Evolutionary conservation across 169 alveolate species (phyloP).

Genomic region (Plasmodium sp.): DNA sequence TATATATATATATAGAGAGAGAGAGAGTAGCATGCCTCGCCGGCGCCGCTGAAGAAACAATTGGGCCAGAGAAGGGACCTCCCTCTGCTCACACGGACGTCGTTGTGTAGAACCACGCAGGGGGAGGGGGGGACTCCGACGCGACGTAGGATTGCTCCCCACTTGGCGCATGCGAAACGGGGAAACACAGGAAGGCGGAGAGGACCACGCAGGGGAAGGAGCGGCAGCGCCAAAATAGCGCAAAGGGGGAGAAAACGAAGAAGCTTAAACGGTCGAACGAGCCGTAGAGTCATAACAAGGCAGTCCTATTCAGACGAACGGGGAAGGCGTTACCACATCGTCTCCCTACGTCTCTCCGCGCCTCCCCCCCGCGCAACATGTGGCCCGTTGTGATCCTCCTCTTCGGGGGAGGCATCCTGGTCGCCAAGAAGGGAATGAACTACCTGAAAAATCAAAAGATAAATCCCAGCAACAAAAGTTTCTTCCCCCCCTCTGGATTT

Average conservation of each 20-base stretch:
- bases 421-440: conserved; percentile 52
- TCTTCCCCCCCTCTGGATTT: conserved; percentile 26
- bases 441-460: conserved; percentile 38
- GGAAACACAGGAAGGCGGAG: not conserved
- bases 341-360: no score
- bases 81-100: not conserved
- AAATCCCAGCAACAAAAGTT: not conserved
- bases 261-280: no score
- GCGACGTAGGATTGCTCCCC: not conserved
- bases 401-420: conserved; percentile 59
- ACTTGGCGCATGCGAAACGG: not conserved
- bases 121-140: not conserved
- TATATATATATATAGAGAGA: no score
- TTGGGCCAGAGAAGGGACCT: not conserved
- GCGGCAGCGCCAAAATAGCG: not conserved
- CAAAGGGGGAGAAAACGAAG: not conserved
- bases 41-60: not conserved
- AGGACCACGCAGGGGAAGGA: not conserved
- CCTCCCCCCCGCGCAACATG: not conserved
- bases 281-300: no score
- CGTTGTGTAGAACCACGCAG: not conserved
- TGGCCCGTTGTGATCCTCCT: conserved; percentile 63
- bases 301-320: not conserved
- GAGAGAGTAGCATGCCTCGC: not conserved
- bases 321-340: not conserved